Evolutionary conservation across 2,329 filamentous ascomycete genomes (phyloP), one percentile per base, ranked within the genome.

Genomic region (Colletotrichum tanaceti): DNA sequence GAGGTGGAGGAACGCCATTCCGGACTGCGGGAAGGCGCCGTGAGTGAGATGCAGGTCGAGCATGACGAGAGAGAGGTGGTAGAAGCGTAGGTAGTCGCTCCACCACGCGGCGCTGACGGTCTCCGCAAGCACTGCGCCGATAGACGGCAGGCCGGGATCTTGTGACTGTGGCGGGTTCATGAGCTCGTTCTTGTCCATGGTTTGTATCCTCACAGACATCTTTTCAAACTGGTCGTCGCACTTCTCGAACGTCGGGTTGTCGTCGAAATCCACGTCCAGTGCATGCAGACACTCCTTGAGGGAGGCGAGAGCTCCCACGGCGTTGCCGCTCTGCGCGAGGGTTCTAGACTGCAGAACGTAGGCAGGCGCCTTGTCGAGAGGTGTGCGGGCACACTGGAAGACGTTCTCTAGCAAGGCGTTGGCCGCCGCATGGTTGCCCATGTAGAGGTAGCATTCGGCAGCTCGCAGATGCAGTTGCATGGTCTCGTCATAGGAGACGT

Each of bases 401-500:
- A 97, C 88, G 3, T 86, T 87, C 24, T 87, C 80, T 14, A 97
- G 85, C n/a, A 95, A 80, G 35, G 84, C 82, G 49, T 90, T 86
- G 24, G 93, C 92, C 60, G 90, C 86, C 1, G 86, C 82, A 67
- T 90, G 88, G 71, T 93, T 88, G 5, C 89, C 89, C 82, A 94
- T 91, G 74, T 92, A 93, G 74, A 94, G 89, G 73, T 93, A 91
- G 76, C 93, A 93, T 77, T 97, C 94, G 4, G 94, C 92, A 5
- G 93, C 89, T 61, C 92, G 89, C 5, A 94, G 89, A 76, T 93
- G 90, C 2, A 97, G 83, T 70, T 91, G 89, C 70, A 97, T 84
- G 0, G 94, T 97, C 80, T 98, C 95, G 13, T 93, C 90, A 74
- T 97, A 97, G 53, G 89, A 91, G 0, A 92, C 90, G 76, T 98